Evolutionary conservation across 2,329 filamentous ascomycete species (phyloP), one percentile per base, ranked within the genome.

Genomic region (Scedosporium aurantiacum): DNA sequence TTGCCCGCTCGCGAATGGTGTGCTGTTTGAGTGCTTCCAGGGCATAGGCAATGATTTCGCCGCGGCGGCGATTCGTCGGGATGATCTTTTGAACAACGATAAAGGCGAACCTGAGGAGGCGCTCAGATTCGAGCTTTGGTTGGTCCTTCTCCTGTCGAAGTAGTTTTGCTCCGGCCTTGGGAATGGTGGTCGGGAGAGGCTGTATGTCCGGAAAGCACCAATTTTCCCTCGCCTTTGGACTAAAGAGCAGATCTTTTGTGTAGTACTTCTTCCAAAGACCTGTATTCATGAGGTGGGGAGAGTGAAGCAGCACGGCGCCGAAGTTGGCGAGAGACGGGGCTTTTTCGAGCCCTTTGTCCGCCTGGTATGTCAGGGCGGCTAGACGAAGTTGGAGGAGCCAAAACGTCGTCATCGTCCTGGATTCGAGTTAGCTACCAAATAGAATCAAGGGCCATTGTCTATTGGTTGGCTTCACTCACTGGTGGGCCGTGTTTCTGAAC

Each of bases 401-500:
- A 56, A 74, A 74, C 2, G 69, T 63, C 0, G 72, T 73, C 68
- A 74, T 70, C 1, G 69, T 71, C 3, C 69, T 71, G 1, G 5
- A 3, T 10, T 6, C 45, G n/a, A 23, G 21, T 50, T 18, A 18
- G 45, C 16, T 8, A 50, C n/a, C 45, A 50, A 21, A n/a, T n/a
- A n/a, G n/a, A n/a, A n/a, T n/a, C n/a, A n/a, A n/a, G n/a, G n/a
- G n/a, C n/a, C n/a, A n/a, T n/a, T 37, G 32, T 12, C 32, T 10
- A 12, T 37, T 3, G 12, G 2, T 37, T 6, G 2, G 32, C 32
- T n/a, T n/a, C n/a, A 21, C 67, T 27, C 65, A 67, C 69, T 64
- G 67, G 55, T 74, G 72, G 0, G 71, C 69, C 1, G 71, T 71
- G 45, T 73, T 73, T 40, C 70, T 65, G 21, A 74, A 74, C 12